Conservation (phyloP, 2,329 filamentous ascomycete genomes). For the Hirsutella minnesotensis region DNA sequence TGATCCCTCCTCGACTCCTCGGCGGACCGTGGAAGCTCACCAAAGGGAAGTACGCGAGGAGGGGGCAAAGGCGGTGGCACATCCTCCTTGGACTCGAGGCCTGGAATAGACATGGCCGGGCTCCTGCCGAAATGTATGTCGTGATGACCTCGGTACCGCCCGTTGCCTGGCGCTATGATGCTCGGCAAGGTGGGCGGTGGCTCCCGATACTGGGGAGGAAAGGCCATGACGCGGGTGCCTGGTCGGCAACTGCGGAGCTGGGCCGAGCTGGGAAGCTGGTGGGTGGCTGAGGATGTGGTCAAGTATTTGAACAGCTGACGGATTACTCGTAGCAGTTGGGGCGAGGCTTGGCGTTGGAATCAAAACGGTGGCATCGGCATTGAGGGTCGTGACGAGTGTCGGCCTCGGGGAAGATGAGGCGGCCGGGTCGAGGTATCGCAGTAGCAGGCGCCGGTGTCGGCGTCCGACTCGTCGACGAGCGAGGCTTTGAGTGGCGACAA, state of each 20-base stretch:
- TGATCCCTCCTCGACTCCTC: slow-evolving; percentile 14
- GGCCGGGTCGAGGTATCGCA: background rate
- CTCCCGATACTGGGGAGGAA: slow-evolving; percentile 23
- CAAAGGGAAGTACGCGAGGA: slow-evolving; percentile 25
- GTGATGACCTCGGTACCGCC: slow-evolving; percentile 17
- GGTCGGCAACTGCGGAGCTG: background rate
- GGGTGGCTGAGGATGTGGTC: background rate
- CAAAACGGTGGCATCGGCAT: slow-evolving; percentile 1
- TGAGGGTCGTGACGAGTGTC: background rate
- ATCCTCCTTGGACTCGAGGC: slow-evolving; percentile 17
- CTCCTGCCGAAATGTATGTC: slow-evolving; percentile 19
- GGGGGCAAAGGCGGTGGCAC: slow-evolving; percentile 35
- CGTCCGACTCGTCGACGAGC: background rate
- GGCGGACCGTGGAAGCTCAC: slow-evolving; percentile 17
- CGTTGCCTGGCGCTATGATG: slow-evolving; percentile 20
- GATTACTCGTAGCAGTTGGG: background rate
- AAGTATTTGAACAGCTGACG: background rate
- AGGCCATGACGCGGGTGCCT: slow-evolving; percentile 18
- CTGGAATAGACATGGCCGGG: slow-evolving; percentile 31
- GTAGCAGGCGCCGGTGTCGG: background rate
- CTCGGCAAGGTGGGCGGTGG: slow-evolving; percentile 22
- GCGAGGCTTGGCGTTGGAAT: background rate
- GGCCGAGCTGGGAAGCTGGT: background rate
- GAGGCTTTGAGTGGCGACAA: slow-evolving; percentile 13
- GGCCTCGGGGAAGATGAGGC: background rate